phyloP scores from a whole-genome alignment of 2,329 filamentous ascomycete genomes.

The Fusarium haematococcum region DNA sequence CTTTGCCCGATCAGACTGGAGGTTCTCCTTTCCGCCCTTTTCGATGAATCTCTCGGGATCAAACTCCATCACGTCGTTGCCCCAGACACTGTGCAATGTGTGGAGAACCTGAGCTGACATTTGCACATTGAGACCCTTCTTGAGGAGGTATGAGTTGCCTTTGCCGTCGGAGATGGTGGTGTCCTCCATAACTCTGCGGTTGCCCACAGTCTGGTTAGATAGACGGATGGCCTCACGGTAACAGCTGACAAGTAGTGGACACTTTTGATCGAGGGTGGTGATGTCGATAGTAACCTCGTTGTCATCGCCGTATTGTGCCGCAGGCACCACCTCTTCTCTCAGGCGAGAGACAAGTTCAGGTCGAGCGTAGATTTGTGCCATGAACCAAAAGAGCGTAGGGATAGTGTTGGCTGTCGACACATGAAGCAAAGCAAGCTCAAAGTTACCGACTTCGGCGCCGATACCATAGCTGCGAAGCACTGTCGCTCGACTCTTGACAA shows the following conservation, averaged over 20 bases:
- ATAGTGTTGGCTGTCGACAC: conserved; percentile 53
- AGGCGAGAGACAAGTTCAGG: conserved; percentile 45
- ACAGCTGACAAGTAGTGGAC: conserved; percentile 48
- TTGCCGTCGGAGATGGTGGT: conserved; percentile 22
- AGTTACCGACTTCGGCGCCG: conserved; percentile 10
- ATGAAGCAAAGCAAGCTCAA: conserved; percentile 47
- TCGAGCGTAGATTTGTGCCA: conserved; percentile 47
- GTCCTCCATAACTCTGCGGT: conserved; percentile 26
- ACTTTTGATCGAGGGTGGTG: conserved; percentile 50
- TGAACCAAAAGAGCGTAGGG: conserved; percentile 53
- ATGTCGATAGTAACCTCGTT: conserved; percentile 48
- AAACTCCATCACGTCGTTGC: conserved; percentile 14
- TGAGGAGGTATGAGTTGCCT: conserved; percentile 26
- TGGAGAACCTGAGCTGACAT: conserved; percentile 14
- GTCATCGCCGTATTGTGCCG: not conserved
- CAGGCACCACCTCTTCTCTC: conserved; percentile 46
- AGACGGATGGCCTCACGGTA: conserved; percentile 22
- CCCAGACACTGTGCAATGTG: conserved; percentile 18
- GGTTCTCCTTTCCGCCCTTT: conserved; percentile 11
- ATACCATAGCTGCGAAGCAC: conserved; percentile 6
- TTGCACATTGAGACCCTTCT: conserved; percentile 28
- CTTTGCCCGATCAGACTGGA: conserved; percentile 8
- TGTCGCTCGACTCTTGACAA: conserved; percentile 31
- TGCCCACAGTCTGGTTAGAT: conserved; percentile 19
- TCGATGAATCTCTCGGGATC: conserved; percentile 26